Evolutionary conservation across 2,329 filamentous ascomycete genomes (phyloP).

Genomic region (Ilyonectria mors-panacis): DNA sequence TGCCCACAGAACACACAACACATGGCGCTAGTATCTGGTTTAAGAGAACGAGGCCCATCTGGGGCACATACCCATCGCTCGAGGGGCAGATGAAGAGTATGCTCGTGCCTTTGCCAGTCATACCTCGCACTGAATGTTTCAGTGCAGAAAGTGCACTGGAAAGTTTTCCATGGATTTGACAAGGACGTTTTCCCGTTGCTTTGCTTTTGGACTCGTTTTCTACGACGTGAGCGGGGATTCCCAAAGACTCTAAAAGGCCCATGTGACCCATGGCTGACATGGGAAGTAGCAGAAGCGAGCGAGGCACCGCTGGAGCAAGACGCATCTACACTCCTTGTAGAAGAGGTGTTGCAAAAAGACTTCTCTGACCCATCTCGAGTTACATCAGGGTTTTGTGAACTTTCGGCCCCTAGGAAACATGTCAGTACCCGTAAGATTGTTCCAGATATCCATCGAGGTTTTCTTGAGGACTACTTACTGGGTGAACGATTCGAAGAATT

Average conservation of each 20-base stretch:
- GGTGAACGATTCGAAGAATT: conserved; percentile 26
- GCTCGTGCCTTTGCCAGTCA: conserved; percentile 65
- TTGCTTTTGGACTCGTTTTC: conserved; percentile 19
- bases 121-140: conserved; percentile 61
- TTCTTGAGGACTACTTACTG: conserved; percentile 10
- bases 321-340: conserved; percentile 19
- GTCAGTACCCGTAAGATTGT: neutral
- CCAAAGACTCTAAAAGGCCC: conserved; percentile 10
- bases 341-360: conserved; percentile 14
- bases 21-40: conserved; percentile 49
- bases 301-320: conserved; percentile 27
- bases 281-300: conserved; percentile 15
- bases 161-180: conserved; percentile 33
- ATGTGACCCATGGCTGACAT: conserved; percentile 16
- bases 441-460: neutral
- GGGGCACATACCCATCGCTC: conserved; percentile 61
- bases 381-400: neutral
- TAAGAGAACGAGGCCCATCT: conserved; percentile 50
- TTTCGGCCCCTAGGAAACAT: neutral
- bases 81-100: conserved; percentile 60
- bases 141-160: conserved; percentile 62
- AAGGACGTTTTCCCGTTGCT: conserved; percentile 11
- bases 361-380: conserved; percentile 19
- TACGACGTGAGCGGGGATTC: conserved; percentile 24
- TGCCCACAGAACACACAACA: conserved; percentile 56